Percentiles rank a stretch among this genome's conserved stretches.
Evolutionary conservation across 2,329 filamentous ascomycete species (phyloP).

Genomic region (Trichophaea hybrida): DNA sequence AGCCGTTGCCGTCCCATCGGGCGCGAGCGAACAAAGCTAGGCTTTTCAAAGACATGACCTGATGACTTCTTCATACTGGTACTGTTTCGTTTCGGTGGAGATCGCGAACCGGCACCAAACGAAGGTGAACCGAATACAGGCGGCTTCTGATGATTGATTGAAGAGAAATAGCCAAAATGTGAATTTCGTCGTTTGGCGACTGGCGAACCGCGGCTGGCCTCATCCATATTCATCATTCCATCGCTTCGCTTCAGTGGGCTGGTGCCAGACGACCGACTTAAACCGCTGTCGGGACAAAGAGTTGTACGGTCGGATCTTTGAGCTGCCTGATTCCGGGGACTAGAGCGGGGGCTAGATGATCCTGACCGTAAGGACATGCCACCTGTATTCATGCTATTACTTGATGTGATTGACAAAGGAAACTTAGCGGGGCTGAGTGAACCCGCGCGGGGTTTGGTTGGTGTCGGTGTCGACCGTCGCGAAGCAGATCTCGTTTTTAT

Average conservation of each 20-base stretch:
- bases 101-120: conserved; percentile 27
- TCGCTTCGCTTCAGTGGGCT: conserved; percentile 89
- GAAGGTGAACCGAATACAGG: conserved; percentile 38
- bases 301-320: conserved; percentile 31
- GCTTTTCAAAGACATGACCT: conserved; percentile 21
- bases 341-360: conserved; percentile 32
- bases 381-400: conserved; percentile 25
- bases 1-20: conserved; percentile 20
- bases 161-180: conserved; percentile 54
- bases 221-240: conserved; percentile 74
- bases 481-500: conserved; percentile 23
- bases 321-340: conserved; percentile 34
- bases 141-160: conserved; percentile 32
- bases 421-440: conserved; percentile 23
- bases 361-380: conserved; percentile 20
- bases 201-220: conserved; percentile 63
- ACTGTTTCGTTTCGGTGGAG: background rate
- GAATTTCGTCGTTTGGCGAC: conserved; percentile 76
- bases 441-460: conserved; percentile 8
- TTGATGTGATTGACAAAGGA: conserved; percentile 24
- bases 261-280: conserved; percentile 37
- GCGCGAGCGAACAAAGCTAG: conserved; percentile 24
- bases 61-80: conserved; percentile 11
- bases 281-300: conserved; percentile 35
- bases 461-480: conserved; percentile 12